Evolutionary conservation across 345 rosid species (phyloP).

Genomic region (Eucalyptus erythrocorys): DNA sequence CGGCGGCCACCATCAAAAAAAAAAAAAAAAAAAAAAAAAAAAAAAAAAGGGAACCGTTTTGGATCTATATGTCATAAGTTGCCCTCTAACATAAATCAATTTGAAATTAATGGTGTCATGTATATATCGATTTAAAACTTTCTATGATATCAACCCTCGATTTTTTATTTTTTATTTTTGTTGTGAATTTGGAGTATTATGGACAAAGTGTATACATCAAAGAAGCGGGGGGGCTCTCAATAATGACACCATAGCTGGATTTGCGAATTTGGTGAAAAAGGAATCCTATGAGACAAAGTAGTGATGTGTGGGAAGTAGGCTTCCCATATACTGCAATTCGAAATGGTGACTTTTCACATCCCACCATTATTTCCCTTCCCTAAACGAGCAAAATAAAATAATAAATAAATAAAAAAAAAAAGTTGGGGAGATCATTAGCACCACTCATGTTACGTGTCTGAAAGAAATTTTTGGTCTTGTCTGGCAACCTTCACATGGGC

Average conservation of each 20-base stretch:
- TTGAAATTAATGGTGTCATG: neutral
- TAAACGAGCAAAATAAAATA: neutral
- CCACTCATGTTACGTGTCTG: neutral
- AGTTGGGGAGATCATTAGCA: neutral
- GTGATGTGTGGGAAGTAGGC: neutral
- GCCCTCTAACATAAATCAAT: accelerated
- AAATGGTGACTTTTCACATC: neutral
- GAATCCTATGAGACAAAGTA: neutral
- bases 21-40: too few relatives aligned
- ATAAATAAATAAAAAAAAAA: neutral
- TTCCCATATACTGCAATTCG: neutral
- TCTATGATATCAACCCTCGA: accelerated
- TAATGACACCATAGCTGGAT: neutral
- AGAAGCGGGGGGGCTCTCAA: neutral
- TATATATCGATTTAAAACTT: neutral
- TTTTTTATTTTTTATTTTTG: accelerated
- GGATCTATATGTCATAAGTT: accelerated
- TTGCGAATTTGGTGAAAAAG: neutral
- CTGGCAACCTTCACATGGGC: neutral
- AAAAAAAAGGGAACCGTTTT: too few relatives aligned
- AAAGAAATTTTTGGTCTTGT: neutral
- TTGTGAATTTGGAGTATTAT: neutral
- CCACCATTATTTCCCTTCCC: neutral
- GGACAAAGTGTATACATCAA: neutral
- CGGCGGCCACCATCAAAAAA: too few relatives aligned